Base-by-base conservation (phyloP, 2,329 filamentous ascomycete species). In the Fusarium tupiense region DNA sequence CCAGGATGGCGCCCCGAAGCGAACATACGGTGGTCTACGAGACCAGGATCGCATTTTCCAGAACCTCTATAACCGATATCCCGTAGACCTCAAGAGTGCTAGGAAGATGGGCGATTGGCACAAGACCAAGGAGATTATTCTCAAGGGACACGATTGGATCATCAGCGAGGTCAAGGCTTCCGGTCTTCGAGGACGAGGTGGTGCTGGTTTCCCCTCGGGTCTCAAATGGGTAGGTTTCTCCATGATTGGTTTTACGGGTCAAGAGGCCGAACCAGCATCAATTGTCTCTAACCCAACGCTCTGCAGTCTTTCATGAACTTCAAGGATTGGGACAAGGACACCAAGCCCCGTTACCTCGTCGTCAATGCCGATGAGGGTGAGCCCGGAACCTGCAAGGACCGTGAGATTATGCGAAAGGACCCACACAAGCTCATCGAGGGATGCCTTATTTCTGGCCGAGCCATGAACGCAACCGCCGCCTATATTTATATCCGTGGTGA, bases 401-500 rank as follows among this genome's bases (percentile, higher is more conserved):
- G 96, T 82, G 96, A 99, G 85, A 99, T 99, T 78, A 99, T 99
- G 96, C 95, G 96, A 86, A 99, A 99, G 87, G 96, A 99, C 84
- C 96, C 96, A 73, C 96, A 99, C 89, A 99, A 99, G 90, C 93
- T 99, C 76, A 88, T 99, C 81, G 96, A 99, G 87, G 96, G 96
- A 82, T 99, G 96, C 85, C 88, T 99, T 74, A 93, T 99, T 56
- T 95, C 96, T 77, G 96, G 96, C 60, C 93, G 96, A 82, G 95
- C 96, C 82, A 99, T 99, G 96, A 99, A 99, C 87, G 96, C 95
- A 81, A 96, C 94, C 54, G 96, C 96, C 68, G 96, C 96, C 77
- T 99, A 99, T 87, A 99, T 99, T 83, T 99, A 99, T 85, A 99
- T 99, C 80, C 95, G 96, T 83, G 96, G 96, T 82, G 96, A 99